phyloP scores from a whole-genome alignment of 176 grass and related monocot species.

The Pharus latifolius region DNA sequence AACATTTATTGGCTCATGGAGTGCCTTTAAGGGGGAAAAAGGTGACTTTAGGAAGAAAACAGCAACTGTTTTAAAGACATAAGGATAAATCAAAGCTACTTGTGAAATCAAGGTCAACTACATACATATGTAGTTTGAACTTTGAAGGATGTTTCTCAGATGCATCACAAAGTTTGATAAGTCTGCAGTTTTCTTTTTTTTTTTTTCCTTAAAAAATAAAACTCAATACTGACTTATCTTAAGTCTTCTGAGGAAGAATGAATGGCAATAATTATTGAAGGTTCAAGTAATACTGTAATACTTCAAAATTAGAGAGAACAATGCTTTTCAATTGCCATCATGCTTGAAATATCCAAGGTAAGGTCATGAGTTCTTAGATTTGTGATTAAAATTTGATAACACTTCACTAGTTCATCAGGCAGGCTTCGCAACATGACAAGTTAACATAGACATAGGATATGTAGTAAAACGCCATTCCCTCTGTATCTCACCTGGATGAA shows the following conservation, averaged over 20 bases:
- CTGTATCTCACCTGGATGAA: slow-evolving; percentile 66
- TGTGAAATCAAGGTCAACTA: neutral
- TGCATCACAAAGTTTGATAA: neutral
- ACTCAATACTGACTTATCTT: neutral
- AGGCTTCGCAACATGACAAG: neutral
- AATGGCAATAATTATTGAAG: neutral
- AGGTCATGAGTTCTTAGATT: neutral
- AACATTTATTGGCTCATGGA: neutral
- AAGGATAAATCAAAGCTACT: neutral
- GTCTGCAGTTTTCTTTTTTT: neutral
- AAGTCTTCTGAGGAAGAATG: neutral
- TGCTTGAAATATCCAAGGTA: neutral
- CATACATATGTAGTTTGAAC: neutral
- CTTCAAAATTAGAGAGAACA: neutral
- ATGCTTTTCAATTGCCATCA: neutral
- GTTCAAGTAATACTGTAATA: neutral
- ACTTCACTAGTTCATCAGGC: neutral
- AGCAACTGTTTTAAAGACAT: neutral
- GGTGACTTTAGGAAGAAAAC: neutral
- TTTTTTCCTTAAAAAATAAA: neutral
- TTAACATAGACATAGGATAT: neutral
- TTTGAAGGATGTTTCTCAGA: neutral
- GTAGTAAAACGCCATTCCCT: neutral
- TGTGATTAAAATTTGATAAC: neutral
- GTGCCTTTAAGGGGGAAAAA: neutral